phyloP scores from a whole-genome alignment of 2,329 filamentous ascomycete genomes.

The Aspergillus fructus region DNA sequence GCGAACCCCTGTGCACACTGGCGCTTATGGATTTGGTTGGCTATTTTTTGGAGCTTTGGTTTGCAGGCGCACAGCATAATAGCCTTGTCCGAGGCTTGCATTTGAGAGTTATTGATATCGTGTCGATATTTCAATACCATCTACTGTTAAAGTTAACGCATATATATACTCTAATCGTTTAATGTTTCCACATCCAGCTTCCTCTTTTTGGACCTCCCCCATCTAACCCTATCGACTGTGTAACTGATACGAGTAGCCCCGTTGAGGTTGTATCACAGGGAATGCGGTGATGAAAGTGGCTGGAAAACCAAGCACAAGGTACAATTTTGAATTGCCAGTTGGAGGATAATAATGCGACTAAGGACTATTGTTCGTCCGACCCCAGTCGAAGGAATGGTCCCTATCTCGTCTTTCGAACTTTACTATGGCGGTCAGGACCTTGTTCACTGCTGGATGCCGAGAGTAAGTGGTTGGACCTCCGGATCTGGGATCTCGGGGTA shows the following conservation, averaged over 20 bases:
- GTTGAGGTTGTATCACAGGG: background rate
- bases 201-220: background rate
- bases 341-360: background rate
- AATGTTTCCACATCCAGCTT: background rate
- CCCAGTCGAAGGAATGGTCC: background rate
- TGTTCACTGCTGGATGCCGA: background rate
- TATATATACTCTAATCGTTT: background rate
- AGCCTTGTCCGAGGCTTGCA: background rate
- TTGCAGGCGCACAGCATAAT: background rate
- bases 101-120: background rate
- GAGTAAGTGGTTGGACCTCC: background rate
- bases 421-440: background rate
- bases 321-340: background rate
- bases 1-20: background rate
- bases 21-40: background rate
- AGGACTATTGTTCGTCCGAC: background rate
- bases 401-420: background rate
- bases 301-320: background rate
- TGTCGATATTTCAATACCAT: conserved; percentile 3
- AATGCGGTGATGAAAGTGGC: background rate
- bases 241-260: background rate
- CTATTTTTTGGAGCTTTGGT: background rate
- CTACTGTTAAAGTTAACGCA: background rate
- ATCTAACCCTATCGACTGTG: no score
- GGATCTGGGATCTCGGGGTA: background rate